Conservation (phyloP, 2,329 filamentous ascomycete genomes). For the Fusarium staphyleae region DNA sequence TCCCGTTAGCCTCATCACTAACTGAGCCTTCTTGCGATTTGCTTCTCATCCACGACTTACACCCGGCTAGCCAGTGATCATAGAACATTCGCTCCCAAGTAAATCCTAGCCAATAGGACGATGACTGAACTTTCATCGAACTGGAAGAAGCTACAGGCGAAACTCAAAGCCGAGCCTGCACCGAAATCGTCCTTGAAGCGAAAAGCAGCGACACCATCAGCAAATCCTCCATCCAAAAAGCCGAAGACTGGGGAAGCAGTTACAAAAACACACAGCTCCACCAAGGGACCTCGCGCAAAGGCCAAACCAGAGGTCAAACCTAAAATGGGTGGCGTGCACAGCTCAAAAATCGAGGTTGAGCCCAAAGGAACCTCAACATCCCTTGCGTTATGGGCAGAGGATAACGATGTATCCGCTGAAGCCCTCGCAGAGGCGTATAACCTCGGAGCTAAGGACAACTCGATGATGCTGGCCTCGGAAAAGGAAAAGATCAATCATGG, state of each 20-base stretch:
- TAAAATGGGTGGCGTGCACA: constrained; percentile 65
- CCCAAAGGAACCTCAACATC: constrained; percentile 58
- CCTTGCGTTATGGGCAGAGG: constrained; percentile 65
- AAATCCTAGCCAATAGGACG: constrained; percentile 1
- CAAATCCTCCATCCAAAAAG: constrained; percentile 41
- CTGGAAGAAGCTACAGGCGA: constrained; percentile 79
- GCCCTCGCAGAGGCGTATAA: constrained; percentile 69
- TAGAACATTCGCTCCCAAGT: neutral
- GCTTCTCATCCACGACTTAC: constrained; percentile 5
- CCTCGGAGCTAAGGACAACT: constrained; percentile 58
- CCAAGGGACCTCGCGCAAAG: constrained; percentile 14
- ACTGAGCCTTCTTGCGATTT: constrained; percentile 6
- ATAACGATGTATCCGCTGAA: constrained; percentile 67
- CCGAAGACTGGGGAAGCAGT: constrained; percentile 35
- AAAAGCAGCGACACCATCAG: constrained; percentile 47
- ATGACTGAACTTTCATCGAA: constrained; percentile 68
- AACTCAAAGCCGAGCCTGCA: constrained; percentile 58
- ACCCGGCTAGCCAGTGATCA: constrained; percentile 2
- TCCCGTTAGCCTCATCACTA: constrained; percentile 21
- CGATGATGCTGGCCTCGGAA: constrained; percentile 54
- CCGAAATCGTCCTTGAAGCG: constrained; percentile 51
- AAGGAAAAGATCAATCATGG: constrained; percentile 69
- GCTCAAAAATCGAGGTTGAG: constrained; percentile 52
- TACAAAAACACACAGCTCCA: constrained; percentile 4
- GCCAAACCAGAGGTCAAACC: constrained; percentile 8